Evolutionary conservation across 140 eudicot genomes (phyloP).

Genomic region (Anethum foeniculum): DNA sequence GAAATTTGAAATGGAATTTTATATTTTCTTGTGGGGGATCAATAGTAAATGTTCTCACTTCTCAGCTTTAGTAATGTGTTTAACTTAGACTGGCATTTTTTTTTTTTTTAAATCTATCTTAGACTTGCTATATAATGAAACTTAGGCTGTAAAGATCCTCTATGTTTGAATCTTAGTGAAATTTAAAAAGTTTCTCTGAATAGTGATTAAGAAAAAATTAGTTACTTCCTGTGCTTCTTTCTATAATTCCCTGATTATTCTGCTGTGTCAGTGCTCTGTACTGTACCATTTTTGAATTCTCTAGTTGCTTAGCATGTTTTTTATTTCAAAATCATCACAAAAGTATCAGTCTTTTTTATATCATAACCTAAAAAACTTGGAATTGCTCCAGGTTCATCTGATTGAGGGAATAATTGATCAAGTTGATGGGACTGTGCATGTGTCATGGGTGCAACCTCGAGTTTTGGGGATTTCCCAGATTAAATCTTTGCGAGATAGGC

Average conservation of each 20-base stretch:
- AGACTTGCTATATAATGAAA: not conserved
- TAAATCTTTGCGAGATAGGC: constrained; percentile 74
- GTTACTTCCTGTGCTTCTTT: not conserved
- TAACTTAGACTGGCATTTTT: not conserved
- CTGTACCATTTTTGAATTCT: not conserved
- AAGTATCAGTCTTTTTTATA: not conserved
- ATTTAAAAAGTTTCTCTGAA: too few species aligned
- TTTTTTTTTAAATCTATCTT: not conserved
- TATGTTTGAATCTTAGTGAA: not conserved
- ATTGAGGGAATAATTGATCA: constrained; percentile 95
- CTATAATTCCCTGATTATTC: not conserved
- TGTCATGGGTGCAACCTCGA: constrained; percentile 97
- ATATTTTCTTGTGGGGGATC: not conserved
- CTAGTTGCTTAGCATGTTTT: not conserved
- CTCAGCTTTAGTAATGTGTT: not conserved
- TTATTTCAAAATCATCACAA: not conserved
- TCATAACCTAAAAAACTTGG: not conserved
- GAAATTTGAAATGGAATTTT: not conserved
- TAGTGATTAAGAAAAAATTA: not conserved
- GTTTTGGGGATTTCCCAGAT: constrained; percentile 84
- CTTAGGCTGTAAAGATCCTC: not conserved
- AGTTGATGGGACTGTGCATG: constrained; percentile 83
- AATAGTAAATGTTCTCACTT: not conserved
- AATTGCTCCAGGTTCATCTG: constrained; percentile 66
- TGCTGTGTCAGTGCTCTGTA: not conserved